phyloP scores from a whole-genome alignment of 164 flowering plant species.

The Umbellularia californica region DNA sequence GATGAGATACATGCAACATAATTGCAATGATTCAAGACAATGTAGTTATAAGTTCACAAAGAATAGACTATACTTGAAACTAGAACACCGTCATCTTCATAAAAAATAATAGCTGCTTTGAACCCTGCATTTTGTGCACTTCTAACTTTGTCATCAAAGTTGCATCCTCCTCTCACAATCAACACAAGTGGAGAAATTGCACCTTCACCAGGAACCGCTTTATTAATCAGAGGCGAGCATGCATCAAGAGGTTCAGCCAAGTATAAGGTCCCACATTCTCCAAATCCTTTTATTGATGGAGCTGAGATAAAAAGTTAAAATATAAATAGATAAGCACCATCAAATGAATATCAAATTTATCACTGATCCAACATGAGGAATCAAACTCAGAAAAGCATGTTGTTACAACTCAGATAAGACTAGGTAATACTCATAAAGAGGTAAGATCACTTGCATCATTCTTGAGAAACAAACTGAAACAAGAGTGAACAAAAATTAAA shows the following conservation, averaged over 20 bases:
- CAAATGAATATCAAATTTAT: background rate
- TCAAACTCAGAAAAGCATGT: background rate
- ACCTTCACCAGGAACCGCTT: constrained; percentile 18
- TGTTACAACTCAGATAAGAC: too few species aligned
- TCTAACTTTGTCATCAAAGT: constrained; percentile 87
- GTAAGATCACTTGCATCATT: too few species aligned
- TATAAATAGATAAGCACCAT: constrained; percentile 1
- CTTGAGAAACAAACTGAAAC: too few species aligned
- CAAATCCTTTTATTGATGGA: constrained; percentile 56
- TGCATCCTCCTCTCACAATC: constrained; percentile 82
- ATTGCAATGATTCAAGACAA: background rate
- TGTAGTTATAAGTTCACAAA: background rate
- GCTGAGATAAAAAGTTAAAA: constrained; percentile 40
- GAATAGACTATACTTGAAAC: constrained; percentile 63
- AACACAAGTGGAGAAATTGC: constrained; percentile 46
- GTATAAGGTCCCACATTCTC: constrained; percentile 59
- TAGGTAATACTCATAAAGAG: too few species aligned
- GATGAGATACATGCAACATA: background rate
- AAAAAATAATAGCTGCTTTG: constrained; percentile 78
- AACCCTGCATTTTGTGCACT: constrained; percentile 83
- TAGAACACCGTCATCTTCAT: constrained; percentile 52
- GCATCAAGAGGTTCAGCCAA: constrained; percentile 84
- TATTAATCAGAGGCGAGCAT: constrained; percentile 54
- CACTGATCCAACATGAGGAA: background rate
- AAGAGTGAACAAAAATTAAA: too few species aligned